Evolutionary conservation across 345 rosid genomes (phyloP).

Genomic region (Adansonia digitata): DNA sequence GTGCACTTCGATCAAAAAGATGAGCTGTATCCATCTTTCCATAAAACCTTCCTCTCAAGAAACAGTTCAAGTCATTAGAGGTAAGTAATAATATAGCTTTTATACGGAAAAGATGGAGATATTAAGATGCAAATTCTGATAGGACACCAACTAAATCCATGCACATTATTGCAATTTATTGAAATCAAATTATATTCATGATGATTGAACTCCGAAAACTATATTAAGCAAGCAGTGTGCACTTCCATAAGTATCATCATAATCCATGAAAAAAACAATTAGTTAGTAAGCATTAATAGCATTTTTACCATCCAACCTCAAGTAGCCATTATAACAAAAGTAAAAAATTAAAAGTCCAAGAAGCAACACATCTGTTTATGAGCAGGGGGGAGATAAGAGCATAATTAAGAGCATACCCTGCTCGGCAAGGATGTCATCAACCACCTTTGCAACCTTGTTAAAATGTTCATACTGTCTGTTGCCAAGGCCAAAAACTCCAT

Average conservation of each 20-base stretch:
- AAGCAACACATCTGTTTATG: neutral
- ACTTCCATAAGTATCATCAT: neutral
- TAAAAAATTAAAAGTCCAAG: neutral
- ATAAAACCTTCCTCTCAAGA: neutral
- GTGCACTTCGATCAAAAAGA: neutral
- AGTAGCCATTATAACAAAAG: neutral
- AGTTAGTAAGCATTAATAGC: neutral
- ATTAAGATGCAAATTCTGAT: neutral
- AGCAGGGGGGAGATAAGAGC: neutral
- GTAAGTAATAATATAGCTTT: neutral
- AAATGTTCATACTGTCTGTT: slow-evolving; percentile 96
- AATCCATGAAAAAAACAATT: neutral
- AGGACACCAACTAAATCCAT: neutral
- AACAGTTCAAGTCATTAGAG: neutral
- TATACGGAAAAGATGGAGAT: neutral
- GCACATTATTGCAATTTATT: neutral
- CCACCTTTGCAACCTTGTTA: slow-evolving; percentile 86
- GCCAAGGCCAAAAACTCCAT: slow-evolving; percentile 92
- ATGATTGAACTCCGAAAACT: neutral
- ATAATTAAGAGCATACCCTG: slow-evolving; percentile 54
- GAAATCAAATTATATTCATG: neutral
- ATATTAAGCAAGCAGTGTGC: neutral
- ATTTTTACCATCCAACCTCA: neutral
- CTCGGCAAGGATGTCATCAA: slow-evolving; percentile 62
- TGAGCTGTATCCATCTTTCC: neutral